phyloP scores from a whole-genome alignment of 139 green algal genomes.

The Desmodesmus armatus region DNA sequence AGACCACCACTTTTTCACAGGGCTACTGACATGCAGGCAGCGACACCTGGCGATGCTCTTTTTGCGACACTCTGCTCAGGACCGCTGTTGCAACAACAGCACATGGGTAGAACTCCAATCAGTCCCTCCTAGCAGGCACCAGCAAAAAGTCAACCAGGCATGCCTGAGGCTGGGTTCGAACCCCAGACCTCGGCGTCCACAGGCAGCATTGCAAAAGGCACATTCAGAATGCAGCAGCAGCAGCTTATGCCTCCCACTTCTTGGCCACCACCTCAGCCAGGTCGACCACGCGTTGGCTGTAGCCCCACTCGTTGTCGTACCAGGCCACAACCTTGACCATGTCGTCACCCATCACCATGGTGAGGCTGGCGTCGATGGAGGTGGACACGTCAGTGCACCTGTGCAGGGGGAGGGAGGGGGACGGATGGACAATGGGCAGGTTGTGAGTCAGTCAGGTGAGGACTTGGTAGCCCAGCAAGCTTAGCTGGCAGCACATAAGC shows the following conservation, averaged over 20 bases:
- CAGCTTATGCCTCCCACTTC: conserved; percentile 70
- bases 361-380: conserved; percentile 96
- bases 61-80: too few relatives aligned
- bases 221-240: not conserved
- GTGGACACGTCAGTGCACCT: conserved; percentile 84
- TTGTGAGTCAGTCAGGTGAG: not conserved
- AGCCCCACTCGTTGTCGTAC: conserved; percentile 98
- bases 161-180: too few relatives aligned
- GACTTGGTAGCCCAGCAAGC: not conserved
- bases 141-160: too few relatives aligned
- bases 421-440: not conserved
- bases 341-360: conserved; percentile 99
- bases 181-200: too few relatives aligned
- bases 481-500: not conserved
- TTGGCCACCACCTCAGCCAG: conserved; percentile 88
- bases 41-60: too few relatives aligned
- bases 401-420: not conserved
- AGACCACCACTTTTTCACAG: too few relatives aligned
- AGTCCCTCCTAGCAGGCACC: too few relatives aligned
- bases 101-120: too few relatives aligned
- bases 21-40: too few relatives aligned
- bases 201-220: too few relatives aligned
- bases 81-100: not conserved
- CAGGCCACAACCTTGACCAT: conserved; percentile 95
- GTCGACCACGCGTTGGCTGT: conserved; percentile 93